Conservation (phyloP, 306 rosid species). For the Castanopsis chinensis region DNA sequence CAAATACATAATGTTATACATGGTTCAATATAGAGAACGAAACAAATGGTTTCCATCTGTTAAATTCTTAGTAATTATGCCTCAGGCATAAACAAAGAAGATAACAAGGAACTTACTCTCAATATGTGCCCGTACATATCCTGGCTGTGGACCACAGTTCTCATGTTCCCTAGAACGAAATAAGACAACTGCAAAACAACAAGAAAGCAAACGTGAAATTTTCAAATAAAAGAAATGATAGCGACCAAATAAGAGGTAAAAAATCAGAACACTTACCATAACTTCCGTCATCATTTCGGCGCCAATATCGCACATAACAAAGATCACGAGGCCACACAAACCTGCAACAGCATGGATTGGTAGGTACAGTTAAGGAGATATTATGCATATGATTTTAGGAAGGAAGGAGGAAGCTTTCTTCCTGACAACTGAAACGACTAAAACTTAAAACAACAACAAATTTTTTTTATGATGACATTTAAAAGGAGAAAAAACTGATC, state of each 20-base stretch:
- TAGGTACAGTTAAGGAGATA: slow-evolving; percentile 1
- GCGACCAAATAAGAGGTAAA: not conserved
- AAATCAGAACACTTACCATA: slow-evolving; percentile 60
- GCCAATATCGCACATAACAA: slow-evolving; percentile 99
- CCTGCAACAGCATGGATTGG: slow-evolving; percentile 46
- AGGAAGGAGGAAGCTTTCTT: not conserved
- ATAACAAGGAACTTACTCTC: slow-evolving; percentile 66
- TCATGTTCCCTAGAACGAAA: slow-evolving; percentile 95
- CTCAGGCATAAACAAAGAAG: slow-evolving; percentile 9
- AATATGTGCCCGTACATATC: slow-evolving; percentile 93
- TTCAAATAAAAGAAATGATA: slow-evolving; percentile 9
- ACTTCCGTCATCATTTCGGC: slow-evolving; percentile 98
- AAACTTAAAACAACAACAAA: not conserved
- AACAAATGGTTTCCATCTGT: slow-evolving; percentile 17
- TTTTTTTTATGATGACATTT: not conserved
- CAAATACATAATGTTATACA: slow-evolving; percentile 5
- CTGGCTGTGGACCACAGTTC: slow-evolving; percentile 93
- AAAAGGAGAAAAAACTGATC: not conserved
- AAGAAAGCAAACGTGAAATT: slow-evolving; percentile 23
- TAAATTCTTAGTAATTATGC: slow-evolving; percentile 12
- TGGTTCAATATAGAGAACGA: not conserved
- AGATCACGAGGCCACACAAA: slow-evolving; percentile 99
- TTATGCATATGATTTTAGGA: not conserved
- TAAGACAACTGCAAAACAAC: slow-evolving; percentile 73
- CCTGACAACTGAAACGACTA: not conserved